These are phyloP conservation scores for Mycena vitilis DNA, from an alignment of 768 basidiomycete genomes.

Conservation along the genomic window DNA sequence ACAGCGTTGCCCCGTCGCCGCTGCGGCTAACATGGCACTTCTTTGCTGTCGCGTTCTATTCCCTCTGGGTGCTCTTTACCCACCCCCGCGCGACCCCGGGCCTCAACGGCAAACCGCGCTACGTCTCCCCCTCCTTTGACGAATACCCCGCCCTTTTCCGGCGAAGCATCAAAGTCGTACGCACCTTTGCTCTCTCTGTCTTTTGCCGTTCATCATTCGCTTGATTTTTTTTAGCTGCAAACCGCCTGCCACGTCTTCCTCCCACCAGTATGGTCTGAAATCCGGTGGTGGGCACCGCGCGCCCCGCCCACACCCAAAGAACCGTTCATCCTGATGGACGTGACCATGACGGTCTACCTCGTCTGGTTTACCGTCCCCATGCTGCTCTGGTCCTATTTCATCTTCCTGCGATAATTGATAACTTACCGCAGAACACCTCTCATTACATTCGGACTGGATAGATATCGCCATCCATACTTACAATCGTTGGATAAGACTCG, in stretches of 20 bases:
- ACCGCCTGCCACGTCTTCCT: slow-evolving; percentile 14
- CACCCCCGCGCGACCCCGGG: slow-evolving; percentile 47
- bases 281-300: slow-evolving; percentile 28
- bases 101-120: slow-evolving; percentile 49
- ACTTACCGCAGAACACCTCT: background rate
- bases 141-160: slow-evolving; percentile 75
- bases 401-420: slow-evolving; percentile 14
- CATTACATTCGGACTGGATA: too few relatives aligned
- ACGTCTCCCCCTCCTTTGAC: slow-evolving; percentile 56
- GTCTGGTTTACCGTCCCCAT: slow-evolving; percentile 20
- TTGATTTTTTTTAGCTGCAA: too few relatives aligned
- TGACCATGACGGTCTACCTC: slow-evolving; percentile 4
- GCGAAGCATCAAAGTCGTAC: slow-evolving; percentile 12
- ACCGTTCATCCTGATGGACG: too few relatives aligned
- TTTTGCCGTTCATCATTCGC: too few relatives aligned
- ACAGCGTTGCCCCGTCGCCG: slow-evolving; percentile 82
- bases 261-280: slow-evolving; percentile 8
- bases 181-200: background rate
- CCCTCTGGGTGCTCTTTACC: slow-evolving; percentile 90
- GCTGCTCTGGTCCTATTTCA: slow-evolving; percentile 34
- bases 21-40: slow-evolving; percentile 89
- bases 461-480: too few relatives aligned
- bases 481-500: too few relatives aligned
- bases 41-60: slow-evolving; percentile 93
- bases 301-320: background rate